These are phyloP conservation scores for Sergeia podlipaevii DNA, from an alignment of 208 protist species.

Conservation along the genomic window DNA sequence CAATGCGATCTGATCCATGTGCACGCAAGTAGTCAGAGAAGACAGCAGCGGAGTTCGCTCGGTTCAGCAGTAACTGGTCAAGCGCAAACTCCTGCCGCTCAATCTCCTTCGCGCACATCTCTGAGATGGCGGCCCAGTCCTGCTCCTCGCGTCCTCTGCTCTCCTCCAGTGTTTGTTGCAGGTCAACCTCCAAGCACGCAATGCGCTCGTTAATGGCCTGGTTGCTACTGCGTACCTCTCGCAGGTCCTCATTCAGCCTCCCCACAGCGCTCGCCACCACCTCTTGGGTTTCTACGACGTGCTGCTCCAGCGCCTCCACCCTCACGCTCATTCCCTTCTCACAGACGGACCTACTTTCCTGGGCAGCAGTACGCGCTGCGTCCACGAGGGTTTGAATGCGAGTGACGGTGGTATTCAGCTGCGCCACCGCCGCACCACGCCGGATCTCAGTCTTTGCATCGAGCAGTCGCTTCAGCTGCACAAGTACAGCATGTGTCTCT, in stretches of 20 bases:
- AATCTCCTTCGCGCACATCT: slow-evolving; percentile 26
- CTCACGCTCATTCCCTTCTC: slow-evolving; percentile 27
- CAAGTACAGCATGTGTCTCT: slow-evolving; percentile 38
- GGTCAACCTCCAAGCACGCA: slow-evolving; percentile 65
- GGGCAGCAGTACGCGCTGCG: slow-evolving; percentile 28
- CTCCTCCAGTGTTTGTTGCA: slow-evolving; percentile 71
- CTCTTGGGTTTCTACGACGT: slow-evolving; percentile 44
- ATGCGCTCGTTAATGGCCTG: slow-evolving; percentile 74
- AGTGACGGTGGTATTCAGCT: slow-evolving; percentile 47
- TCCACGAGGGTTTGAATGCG: slow-evolving; percentile 73
- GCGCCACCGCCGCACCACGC: slow-evolving; percentile 24
- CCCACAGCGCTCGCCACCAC: slow-evolving; percentile 55
- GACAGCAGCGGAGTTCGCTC: slow-evolving; percentile 7
- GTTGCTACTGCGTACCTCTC: slow-evolving; percentile 59
- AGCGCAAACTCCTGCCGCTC: slow-evolving; percentile 37
- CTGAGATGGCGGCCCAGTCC: slow-evolving; percentile 22
- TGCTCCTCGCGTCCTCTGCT: slow-evolving; percentile 42
- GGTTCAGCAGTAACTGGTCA: slow-evolving; percentile 25
- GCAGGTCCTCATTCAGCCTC: slow-evolving; percentile 67
- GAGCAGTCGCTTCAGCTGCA: slow-evolving; percentile 57
- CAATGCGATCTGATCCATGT: too few relatives aligned
- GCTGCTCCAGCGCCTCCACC: slow-evolving; percentile 41
- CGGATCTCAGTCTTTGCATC: slow-evolving; percentile 49
- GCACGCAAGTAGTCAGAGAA: slow-evolving; percentile 11
- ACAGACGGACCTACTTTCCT: slow-evolving; percentile 29